A percentile compares a stretch with the other conserved stretches of the same genome.
phyloP scores from a whole-genome alignment of 495 filamentous ascomycete genomes.

The Podospora conica region DNA sequence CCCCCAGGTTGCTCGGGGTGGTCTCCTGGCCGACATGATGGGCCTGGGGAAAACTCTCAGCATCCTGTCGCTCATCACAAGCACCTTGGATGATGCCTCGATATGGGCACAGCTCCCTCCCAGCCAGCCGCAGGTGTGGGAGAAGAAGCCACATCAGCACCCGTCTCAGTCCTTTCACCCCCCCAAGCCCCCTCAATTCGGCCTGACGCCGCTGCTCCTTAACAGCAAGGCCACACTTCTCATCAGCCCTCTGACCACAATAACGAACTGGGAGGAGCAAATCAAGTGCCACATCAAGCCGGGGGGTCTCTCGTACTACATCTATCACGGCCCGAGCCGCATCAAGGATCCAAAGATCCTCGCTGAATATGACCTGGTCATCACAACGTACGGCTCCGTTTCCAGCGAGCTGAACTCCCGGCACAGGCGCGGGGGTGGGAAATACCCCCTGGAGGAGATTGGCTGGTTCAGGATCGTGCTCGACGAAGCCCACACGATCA shows the following conservation, averaged over 20 bases:
- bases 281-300: conserved; percentile 71
- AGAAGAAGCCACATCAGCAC: conserved; percentile 30
- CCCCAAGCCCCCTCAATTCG: conserved; percentile 29
- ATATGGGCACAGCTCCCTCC: conserved; percentile 48
- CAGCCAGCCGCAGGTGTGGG: conserved; percentile 33
- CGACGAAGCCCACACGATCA: conserved; percentile 92
- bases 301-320: conserved; percentile 56
- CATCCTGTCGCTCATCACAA: conserved; percentile 68
- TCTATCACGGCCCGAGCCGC: conserved; percentile 78
- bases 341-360: conserved; percentile 61
- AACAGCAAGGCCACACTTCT: conserved; percentile 81
- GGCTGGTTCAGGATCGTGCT: conserved; percentile 94
- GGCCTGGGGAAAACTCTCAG: conserved; percentile 92
- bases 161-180: conserved; percentile 30
- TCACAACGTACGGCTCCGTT: conserved; percentile 89
- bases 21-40: conserved; percentile 98
- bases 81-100: conserved; percentile 52
- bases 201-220: conserved; percentile 45
- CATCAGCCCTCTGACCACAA: conserved; percentile 80
- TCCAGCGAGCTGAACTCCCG: conserved; percentile 65
- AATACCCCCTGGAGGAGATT: conserved; percentile 64
- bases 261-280: conserved; percentile 89
- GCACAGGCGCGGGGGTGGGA: conserved; percentile 49
- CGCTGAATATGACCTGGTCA: conserved; percentile 69
- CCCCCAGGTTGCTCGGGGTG: conserved; percentile 68